Base-by-base conservation (phyloP, 1,284 basidiomycete species). In the Exobasidium cylindrosporum region DNA sequence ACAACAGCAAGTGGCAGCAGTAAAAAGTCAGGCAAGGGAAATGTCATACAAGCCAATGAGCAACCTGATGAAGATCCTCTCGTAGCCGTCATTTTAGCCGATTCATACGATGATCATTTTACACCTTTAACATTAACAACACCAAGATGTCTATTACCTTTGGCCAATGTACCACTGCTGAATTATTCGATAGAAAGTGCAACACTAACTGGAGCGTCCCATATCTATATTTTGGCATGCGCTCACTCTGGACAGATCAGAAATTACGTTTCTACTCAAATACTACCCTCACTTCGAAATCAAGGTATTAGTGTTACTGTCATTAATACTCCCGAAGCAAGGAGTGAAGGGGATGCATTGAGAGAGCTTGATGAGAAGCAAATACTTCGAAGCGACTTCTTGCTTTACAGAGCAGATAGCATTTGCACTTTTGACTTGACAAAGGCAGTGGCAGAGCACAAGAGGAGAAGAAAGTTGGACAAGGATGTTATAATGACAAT, bases 121-220 rank as follows among this genome's bases (percentile, higher is more conserved):
- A 86, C 89, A 66, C 94, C 94, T 17, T 84, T 97, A 23, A 95
- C 91, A 32, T 60, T 68, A 14, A 68, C 71, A 52, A 62, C 54
- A 17, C 74, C 73, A 5, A 40, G 60, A 60, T 95, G 91, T 81
- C 85, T 98, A 10, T 84, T 98, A 23, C 95, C 95, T 0, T 86
- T 98, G 66, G 94, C 93, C 82, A 95, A 95, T 78, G 89, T 90
- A 0, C 90, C 94, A 3, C 83, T 99, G 35, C 84, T 99, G 31
- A 89, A 92, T 72, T 97, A 94, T 92, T 97, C 95, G 1, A 88
- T 98, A 66, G 95, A 98, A 81, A 89, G 89, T 76, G 85, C 98
- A 52, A 88, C 91, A 31, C 84, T 93, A 21, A 91, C 92, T 32
- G 92, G 92, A 58, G 93, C 97, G 50, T 89, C 94, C 76, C 91